Conservation (phyloP, 179 eudicot genomes). For the Silene coronaria region DNA sequence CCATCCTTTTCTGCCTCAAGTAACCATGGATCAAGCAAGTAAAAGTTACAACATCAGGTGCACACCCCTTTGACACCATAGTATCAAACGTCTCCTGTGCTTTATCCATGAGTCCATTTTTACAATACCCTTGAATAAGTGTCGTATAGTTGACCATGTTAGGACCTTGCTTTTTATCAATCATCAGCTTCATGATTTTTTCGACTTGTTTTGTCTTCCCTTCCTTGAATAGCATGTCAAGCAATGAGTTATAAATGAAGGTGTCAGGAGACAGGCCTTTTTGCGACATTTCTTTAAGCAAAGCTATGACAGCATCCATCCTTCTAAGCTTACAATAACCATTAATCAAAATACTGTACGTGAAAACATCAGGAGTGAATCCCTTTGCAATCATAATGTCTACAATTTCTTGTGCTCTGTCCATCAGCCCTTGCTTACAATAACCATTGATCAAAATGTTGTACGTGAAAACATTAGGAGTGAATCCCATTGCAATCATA, state of each 20-base stretch:
- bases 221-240: no score
- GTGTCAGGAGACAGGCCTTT: no score
- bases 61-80: slow-evolving; percentile 7
- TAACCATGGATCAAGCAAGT: slow-evolving; percentile 10
- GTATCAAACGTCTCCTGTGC: background rate
- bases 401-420: background rate
- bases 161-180: no score
- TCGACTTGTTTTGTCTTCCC: no score
- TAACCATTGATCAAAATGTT: slow-evolving; percentile 4
- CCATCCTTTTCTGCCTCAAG: slow-evolving; percentile 5
- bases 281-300: background rate
- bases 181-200: no score
- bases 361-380: background rate
- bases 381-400: slow-evolving; percentile 1
- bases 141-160: background rate
- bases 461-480: background rate
- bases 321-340: no score
- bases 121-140: slow-evolving; percentile 7
- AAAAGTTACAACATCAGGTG: slow-evolving; percentile 11
- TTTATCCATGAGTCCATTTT: no score
- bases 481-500: background rate
- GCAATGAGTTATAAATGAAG: no score
- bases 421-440: background rate
- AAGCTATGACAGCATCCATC: background rate
- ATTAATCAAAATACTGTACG: background rate